Evolutionary conservation across 2,329 filamentous ascomycete genomes (phyloP).

Genomic region (Talaromyces albobiverticillius): DNA sequence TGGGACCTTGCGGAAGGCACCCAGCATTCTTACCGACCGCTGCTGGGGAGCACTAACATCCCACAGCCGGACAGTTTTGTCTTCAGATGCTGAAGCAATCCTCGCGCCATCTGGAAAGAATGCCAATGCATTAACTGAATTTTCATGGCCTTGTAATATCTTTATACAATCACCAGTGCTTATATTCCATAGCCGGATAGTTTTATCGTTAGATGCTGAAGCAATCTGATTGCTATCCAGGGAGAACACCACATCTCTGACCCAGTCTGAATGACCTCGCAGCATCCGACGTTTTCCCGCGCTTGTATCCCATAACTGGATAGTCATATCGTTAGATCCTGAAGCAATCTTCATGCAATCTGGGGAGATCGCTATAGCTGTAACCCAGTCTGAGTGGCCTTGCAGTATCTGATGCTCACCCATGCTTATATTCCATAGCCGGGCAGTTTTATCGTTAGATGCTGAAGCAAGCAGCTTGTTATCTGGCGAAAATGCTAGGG

Average conservation of each 20-base stretch:
- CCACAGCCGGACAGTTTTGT: slow-evolving; percentile 39
- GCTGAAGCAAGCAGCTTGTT: slow-evolving; percentile 3
- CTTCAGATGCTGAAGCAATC: slow-evolving; percentile 15
- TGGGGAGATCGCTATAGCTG: slow-evolving; percentile 19
- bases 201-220: background rate
- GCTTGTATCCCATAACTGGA: slow-evolving; percentile 16
- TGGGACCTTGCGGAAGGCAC: no score
- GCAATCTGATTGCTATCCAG: background rate
- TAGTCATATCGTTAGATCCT: slow-evolving; percentile 16
- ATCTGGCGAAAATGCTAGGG: slow-evolving; percentile 12
- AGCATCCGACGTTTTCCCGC: background rate
- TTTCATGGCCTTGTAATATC: background rate
- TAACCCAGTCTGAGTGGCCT: slow-evolving; percentile 13
- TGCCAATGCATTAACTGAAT: background rate
- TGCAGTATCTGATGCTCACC: background rate
- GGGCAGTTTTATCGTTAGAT: slow-evolving; percentile 3
- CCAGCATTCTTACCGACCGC: no score
- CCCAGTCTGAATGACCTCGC: background rate
- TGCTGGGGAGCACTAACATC: slow-evolving; percentile 19
- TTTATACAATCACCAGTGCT: background rate
- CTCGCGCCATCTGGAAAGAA: slow-evolving; percentile 3
- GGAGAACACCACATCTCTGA: background rate
- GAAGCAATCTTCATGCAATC: slow-evolving; percentile 21
- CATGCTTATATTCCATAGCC: slow-evolving; percentile 12
- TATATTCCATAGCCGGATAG: background rate